These are phyloP conservation scores for Talaromyces albobiverticillius DNA, from an alignment of 2,329 filamentous ascomycete species.

Conservation along the genomic window DNA sequence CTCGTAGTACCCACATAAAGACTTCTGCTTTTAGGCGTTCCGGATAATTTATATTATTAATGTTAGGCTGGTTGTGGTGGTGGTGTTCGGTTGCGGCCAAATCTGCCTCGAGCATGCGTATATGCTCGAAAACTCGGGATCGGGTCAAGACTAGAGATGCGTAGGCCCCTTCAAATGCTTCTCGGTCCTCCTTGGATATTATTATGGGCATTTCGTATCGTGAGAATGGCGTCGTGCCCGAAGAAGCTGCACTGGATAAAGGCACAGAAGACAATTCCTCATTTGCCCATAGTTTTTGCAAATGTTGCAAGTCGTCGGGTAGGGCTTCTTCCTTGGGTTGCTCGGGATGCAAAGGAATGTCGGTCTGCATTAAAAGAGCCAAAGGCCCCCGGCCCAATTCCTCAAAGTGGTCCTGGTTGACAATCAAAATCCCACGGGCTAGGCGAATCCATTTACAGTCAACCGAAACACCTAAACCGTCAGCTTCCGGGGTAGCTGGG, in stretches of 20 bases:
- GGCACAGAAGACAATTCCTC: conserved; percentile 1
- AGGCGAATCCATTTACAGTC: conserved; percentile 16
- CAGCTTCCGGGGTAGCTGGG: background rate
- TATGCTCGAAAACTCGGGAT: background rate
- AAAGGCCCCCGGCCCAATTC: background rate
- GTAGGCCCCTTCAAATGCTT: conserved; percentile 8
- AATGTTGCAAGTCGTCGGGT: background rate
- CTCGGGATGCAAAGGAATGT: background rate
- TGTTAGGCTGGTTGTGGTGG: no score
- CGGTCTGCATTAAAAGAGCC: background rate
- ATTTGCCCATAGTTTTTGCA: background rate
- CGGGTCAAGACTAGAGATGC: background rate
- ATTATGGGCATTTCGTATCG: background rate
- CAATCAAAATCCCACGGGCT: conserved; percentile 8
- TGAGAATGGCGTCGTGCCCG: background rate
- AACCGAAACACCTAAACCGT: background rate
- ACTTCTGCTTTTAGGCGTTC: conserved; percentile 1
- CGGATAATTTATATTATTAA: no score
- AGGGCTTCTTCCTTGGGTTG: background rate
- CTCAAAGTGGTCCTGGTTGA: background rate
- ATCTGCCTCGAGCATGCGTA: background rate
- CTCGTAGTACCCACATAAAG: conserved; percentile 11
- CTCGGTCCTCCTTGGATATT: background rate
- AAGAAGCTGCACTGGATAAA: background rate
- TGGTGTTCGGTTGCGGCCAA: background rate